Evolutionary conservation across 495 filamentous ascomycete genomes (phyloP).

Genomic region (Penicillium fimorum): DNA sequence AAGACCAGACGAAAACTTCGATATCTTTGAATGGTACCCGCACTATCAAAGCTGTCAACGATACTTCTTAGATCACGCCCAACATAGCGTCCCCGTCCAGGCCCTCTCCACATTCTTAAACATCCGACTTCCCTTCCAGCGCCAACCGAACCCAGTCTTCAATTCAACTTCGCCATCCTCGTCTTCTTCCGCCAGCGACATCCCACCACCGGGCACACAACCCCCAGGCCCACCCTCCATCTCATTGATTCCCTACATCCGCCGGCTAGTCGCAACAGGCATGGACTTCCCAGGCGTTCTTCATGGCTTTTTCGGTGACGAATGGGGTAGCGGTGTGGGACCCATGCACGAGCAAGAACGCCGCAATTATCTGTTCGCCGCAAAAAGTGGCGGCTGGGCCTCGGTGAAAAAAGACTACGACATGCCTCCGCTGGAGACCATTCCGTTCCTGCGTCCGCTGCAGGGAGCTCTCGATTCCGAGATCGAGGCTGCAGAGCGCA

Average conservation of each 20-base stretch:
- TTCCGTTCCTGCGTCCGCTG: constrained; percentile 82
- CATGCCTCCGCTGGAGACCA: constrained; percentile 71
- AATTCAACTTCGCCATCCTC: constrained; percentile 35
- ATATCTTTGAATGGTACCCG: constrained; percentile 92
- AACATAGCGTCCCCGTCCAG: constrained; percentile 79
- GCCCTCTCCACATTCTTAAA: constrained; percentile 91
- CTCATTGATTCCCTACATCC: constrained; percentile 84
- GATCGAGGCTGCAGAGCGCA: constrained; percentile 77
- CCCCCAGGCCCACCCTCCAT: constrained; percentile 47
- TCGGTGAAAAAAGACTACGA: constrained; percentile 88
- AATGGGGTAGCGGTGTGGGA: constrained; percentile 77
- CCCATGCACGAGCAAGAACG: constrained; percentile 85
- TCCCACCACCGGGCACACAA: constrained; percentile 22
- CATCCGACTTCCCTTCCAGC: constrained; percentile 59
- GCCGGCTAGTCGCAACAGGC: constrained; percentile 86
- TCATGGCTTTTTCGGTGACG: constrained; percentile 93
- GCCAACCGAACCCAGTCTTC: constrained; percentile 36
- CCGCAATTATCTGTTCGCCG: constrained; percentile 91
- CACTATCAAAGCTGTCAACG: constrained; percentile 87
- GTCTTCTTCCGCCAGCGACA: constrained; percentile 31
- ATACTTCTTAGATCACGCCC: constrained; percentile 91
- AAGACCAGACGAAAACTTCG: constrained; percentile 49
- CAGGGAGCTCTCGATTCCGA: constrained; percentile 72
- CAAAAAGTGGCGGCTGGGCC: constrained; percentile 87
- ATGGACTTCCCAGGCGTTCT: constrained; percentile 82